Conservation (phyloP, 257 asterid genomes). For the Parsonsia alboflavescens region DNA sequence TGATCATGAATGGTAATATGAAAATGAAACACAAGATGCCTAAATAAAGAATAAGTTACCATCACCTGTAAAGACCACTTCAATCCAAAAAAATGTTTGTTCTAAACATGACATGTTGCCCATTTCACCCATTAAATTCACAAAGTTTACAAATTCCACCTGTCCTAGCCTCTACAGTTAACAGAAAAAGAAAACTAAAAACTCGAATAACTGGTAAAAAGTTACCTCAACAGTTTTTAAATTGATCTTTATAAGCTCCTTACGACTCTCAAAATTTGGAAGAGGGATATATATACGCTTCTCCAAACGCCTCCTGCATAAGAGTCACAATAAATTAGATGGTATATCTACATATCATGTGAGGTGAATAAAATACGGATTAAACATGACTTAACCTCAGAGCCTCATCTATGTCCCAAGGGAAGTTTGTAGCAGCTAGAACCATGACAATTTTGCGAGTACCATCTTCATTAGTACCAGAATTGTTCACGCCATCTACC, state of each 20-base stretch:
- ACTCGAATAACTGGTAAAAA: background rate
- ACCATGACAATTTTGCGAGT: slow-evolving; percentile 96
- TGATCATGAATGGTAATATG: no score
- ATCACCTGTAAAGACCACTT: background rate
- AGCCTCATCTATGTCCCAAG: slow-evolving; percentile 99
- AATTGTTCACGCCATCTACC: slow-evolving; percentile 88
- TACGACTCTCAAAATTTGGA: slow-evolving; percentile 83
- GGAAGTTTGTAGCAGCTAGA: slow-evolving; percentile 97
- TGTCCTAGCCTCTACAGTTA: background rate
- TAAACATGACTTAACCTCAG: slow-evolving; percentile 50
- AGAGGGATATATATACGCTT: slow-evolving; percentile 93
- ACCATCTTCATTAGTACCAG: slow-evolving; percentile 83
- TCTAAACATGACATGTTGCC: background rate
- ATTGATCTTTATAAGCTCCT: slow-evolving; percentile 87
- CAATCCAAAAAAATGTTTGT: background rate
- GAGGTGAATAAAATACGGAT: slow-evolving; percentile 5
- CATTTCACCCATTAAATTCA: background rate
- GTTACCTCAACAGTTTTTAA: slow-evolving; percentile 84
- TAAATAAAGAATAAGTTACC: background rate
- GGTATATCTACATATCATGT: slow-evolving; percentile 1
- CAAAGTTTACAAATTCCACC: background rate
- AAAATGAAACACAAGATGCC: background rate
- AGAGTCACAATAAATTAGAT: slow-evolving; percentile 22
- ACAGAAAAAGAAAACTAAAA: background rate
- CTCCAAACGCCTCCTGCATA: slow-evolving; percentile 88